Evolutionary conservation across 139 green algal species (phyloP), one percentile per base, ranked within the genome.

Genomic region (Chlorella sorokiniana): DNA sequence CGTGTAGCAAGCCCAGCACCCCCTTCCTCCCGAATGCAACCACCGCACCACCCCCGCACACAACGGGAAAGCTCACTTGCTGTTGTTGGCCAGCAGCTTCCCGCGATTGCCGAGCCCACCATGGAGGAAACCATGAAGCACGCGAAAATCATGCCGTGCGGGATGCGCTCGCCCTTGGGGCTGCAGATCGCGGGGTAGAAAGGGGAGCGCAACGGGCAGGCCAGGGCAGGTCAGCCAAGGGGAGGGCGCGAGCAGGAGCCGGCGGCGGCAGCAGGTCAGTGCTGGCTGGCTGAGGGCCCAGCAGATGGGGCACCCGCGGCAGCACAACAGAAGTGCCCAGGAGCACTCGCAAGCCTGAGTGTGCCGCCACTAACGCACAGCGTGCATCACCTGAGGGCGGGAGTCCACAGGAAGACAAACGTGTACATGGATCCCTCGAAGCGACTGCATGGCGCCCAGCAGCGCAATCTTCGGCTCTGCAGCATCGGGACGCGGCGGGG

Each of bases 341-440:
- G 48, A n/a, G n/a, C n/a, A n/a, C n/a, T n/a, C n/a, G n/a, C n/a
- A n/a, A n/a, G n/a, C n/a, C n/a, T n/a, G n/a, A n/a, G n/a, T n/a
- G n/a, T n/a, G n/a, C n/a, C n/a, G n/a, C n/a, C n/a, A n/a, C n/a
- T n/a, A n/a, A n/a, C n/a, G n/a, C n/a, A n/a, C n/a, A n/a, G n/a
- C n/a, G n/a, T n/a, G n/a, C n/a, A n/a, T n/a, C 56, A 64, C 77
- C 64, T 72, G 42, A 99, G 91, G 8, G 95, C 93, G 23, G 95
- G 94, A 7, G 96, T 99, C 96, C 96, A 99, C 77, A 99, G 90
- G 91, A 99, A 99, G 1, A 99, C 95, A 87, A 99, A 99, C 3
- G 96, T 98, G 89, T 99, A 99, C 96, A 99, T 98, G 81, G 85
- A 85, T 14, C 91, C 96, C 86, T 99, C 96, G 85, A 99, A 99